Evolutionary conservation across 2,329 filamentous ascomycete species (phyloP).

Genomic region (Scedosporium boydii): DNA sequence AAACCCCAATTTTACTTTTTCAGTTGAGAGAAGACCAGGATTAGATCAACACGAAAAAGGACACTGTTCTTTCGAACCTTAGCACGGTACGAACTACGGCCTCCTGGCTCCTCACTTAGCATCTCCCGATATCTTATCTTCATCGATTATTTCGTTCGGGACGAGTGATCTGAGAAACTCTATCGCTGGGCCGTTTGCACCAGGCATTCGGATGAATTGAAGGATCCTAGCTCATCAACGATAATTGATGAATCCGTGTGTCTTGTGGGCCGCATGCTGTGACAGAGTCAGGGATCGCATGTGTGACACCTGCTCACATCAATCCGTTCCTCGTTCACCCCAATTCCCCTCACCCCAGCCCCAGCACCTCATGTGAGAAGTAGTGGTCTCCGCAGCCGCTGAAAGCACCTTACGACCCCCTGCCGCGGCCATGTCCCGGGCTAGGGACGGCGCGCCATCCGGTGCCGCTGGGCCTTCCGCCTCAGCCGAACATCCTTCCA

Average conservation of each 20-base stretch:
- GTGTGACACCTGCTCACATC: neutral
- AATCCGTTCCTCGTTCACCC: neutral
- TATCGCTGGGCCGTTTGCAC: too few relatives aligned
- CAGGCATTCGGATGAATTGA: neutral
- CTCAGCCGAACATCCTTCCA: conserved; percentile 12
- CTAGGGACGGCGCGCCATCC: conserved; percentile 21
- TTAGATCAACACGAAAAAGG: too few relatives aligned
- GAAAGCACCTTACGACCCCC: neutral
- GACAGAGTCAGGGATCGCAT: neutral
- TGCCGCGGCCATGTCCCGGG: conserved; percentile 20
- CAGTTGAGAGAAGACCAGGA: too few relatives aligned
- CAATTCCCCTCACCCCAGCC: neutral
- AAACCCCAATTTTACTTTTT: neutral
- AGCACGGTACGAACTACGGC: too few relatives aligned
- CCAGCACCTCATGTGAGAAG: neutral
- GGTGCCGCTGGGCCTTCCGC: conserved; percentile 16
- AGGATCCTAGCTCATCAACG: neutral
- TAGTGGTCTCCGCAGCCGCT: neutral
- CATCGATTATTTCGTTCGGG: too few relatives aligned
- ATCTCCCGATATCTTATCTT: too few relatives aligned
- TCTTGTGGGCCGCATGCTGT: neutral
- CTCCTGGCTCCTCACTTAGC: too few relatives aligned
- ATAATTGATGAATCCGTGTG: neutral
- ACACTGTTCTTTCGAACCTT: too few relatives aligned
- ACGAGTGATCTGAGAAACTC: too few relatives aligned